These are phyloP conservation scores for Haplographium delicatum DNA, from an alignment of 495 filamentous ascomycete genomes.

Conservation along the genomic window DNA sequence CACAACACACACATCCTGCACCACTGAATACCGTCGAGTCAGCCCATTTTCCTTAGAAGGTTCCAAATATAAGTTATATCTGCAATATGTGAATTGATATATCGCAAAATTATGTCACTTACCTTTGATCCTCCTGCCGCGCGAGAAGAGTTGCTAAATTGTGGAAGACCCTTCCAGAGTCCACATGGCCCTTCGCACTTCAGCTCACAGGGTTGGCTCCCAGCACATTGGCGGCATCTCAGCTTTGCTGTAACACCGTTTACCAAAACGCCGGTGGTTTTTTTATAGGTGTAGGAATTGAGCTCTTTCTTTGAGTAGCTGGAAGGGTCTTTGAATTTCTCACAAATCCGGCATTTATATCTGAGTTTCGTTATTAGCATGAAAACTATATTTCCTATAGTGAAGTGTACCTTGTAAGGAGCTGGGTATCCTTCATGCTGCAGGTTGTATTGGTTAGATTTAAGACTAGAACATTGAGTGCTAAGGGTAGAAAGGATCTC, in stretches of 20 bases:
- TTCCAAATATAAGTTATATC: no score
- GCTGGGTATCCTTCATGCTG: no score
- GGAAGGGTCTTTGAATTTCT: background rate
- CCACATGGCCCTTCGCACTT: slow-evolving; percentile 41
- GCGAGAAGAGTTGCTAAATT: slow-evolving; percentile 55
- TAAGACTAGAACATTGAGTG: no score
- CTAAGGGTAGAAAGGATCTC: no score
- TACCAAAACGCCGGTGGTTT: background rate
- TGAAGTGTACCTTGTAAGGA: no score
- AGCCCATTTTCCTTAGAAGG: no score
- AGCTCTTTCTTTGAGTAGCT: background rate
- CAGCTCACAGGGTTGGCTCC: slow-evolving; percentile 29
- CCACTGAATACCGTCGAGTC: slow-evolving; percentile 45
- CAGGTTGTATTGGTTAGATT: no score
- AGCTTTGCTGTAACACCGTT: slow-evolving; percentile 11
- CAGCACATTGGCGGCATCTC: slow-evolving; percentile 11
- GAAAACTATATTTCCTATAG: no score
- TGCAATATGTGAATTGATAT: no score
- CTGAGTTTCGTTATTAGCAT: no score
- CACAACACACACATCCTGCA: slow-evolving; percentile 53
- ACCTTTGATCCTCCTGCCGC: no score
- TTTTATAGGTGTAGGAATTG: background rate
- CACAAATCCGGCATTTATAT: background rate
- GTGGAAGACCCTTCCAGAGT: slow-evolving; percentile 36
- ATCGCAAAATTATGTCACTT: no score